A percentile compares a stretch with the other conserved stretches of the same genome.
phyloP scores from a whole-genome alignment of 768 basidiomycete genomes.

The Pulveroboletus sp. region DNA sequence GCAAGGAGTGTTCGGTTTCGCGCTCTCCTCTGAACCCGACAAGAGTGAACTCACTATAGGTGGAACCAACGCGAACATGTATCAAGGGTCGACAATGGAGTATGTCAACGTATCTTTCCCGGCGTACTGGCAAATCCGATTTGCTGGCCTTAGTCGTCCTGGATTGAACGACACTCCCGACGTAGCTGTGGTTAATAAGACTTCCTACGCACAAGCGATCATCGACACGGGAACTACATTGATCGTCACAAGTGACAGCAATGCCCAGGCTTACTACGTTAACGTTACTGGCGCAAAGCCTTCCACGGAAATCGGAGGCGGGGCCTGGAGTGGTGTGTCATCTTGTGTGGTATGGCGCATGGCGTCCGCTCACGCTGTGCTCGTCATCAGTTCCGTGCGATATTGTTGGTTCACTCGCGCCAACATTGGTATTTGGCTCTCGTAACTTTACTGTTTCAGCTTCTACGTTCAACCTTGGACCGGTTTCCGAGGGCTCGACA shows the following conservation, averaged over 20 bases:
- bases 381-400: slow-evolving; percentile 30
- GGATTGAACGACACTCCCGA: slow-evolving; percentile 17
- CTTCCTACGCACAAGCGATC: slow-evolving; percentile 25
- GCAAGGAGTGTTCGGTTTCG: slow-evolving; percentile 44
- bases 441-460: slow-evolving; percentile 34
- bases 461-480: slow-evolving; percentile 42
- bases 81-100: slow-evolving; percentile 40
- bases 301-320: slow-evolving; percentile 22
- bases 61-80: slow-evolving; percentile 43
- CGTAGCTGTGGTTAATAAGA: slow-evolving; percentile 23
- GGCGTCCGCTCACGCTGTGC: background rate
- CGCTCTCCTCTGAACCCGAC: slow-evolving; percentile 35
- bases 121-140: slow-evolving; percentile 36
- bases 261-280: slow-evolving; percentile 27
- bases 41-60: slow-evolving; percentile 55
- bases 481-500: slow-evolving; percentile 22
- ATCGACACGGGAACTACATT: slow-evolving; percentile 33
- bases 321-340: slow-evolving; percentile 34
- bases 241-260: slow-evolving; percentile 23
- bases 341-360: background rate
- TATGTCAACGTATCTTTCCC: slow-evolving; percentile 29
- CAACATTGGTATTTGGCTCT: slow-evolving; percentile 37
- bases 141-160: slow-evolving; percentile 27
- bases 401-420: slow-evolving; percentile 22
- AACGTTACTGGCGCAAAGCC: slow-evolving; percentile 28